Evolutionary conservation across 2,329 filamentous ascomycete genomes (phyloP).

Genomic region (Arthrinium puccinioides): DNA sequence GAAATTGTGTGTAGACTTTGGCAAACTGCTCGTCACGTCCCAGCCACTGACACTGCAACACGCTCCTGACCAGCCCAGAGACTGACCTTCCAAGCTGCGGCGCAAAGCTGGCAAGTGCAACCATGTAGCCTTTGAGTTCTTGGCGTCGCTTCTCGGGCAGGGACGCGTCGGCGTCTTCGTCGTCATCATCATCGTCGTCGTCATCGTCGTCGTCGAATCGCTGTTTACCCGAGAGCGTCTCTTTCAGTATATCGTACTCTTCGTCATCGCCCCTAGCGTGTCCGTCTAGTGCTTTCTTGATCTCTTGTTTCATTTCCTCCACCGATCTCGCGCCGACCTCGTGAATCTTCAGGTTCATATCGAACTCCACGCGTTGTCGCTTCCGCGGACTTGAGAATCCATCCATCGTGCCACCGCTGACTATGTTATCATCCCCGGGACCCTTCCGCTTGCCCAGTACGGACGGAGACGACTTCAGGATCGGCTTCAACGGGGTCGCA

Average conservation of each 20-base stretch:
- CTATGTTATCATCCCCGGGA: constrained; percentile 33
- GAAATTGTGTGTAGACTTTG: constrained; percentile 59
- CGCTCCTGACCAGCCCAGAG: constrained; percentile 48
- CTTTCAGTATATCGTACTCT: constrained; percentile 54
- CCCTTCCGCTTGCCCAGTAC: constrained; percentile 35
- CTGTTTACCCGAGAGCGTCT: constrained; percentile 46
- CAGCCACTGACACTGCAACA: constrained; percentile 58
- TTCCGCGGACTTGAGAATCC: constrained; percentile 40
- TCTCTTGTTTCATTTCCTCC: constrained; percentile 48
- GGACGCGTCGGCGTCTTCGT: constrained; percentile 34
- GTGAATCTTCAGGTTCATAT: constrained; percentile 50
- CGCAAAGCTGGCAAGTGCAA: constrained; percentile 55
- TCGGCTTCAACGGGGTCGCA: constrained; percentile 41
- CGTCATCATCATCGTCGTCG: constrained; percentile 38
- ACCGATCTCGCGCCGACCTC: constrained; percentile 45
- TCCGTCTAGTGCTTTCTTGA: constrained; percentile 47
- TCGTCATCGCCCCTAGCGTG: constrained; percentile 51
- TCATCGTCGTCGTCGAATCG: constrained; percentile 36
- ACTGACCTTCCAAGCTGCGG: constrained; percentile 54
- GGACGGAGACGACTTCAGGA: constrained; percentile 39
- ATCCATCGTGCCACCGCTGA: constrained; percentile 23
- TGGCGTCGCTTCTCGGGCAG: constrained; percentile 28
- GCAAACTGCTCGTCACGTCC: constrained; percentile 59
- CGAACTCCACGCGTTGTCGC: constrained; percentile 50
- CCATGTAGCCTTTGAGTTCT: constrained; percentile 52